Evolutionary conservation across 2,329 filamentous ascomycete genomes (phyloP).

Genomic region (Trichophyton verrucosum): DNA sequence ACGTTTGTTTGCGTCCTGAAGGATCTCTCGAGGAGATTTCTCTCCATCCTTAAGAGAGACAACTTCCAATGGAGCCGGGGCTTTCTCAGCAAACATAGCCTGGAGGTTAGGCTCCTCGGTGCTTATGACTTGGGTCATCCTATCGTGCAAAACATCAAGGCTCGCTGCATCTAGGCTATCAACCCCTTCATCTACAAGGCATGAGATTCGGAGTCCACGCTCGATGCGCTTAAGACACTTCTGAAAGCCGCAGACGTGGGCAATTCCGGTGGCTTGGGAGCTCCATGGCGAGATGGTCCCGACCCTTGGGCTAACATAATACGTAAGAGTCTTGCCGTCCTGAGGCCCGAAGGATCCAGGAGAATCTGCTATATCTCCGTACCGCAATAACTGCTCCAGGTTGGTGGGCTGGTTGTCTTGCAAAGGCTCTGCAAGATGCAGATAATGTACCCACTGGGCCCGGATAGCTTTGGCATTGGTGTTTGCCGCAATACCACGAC

Average conservation of each 20-base stretch:
- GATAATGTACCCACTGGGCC: slow-evolving; percentile 49
- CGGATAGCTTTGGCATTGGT: slow-evolving; percentile 34
- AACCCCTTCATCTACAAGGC: slow-evolving; percentile 47
- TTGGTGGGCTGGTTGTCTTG: slow-evolving; percentile 37
- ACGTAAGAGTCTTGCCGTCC: slow-evolving; percentile 43
- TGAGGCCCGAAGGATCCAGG: slow-evolving; percentile 32
- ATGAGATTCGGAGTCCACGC: slow-evolving; percentile 64
- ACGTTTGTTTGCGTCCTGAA: slow-evolving; percentile 71
- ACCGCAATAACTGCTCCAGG: slow-evolving; percentile 48
- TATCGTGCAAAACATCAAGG: slow-evolving; percentile 63
- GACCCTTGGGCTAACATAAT: slow-evolving; percentile 68
- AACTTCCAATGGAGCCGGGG: slow-evolving; percentile 54
- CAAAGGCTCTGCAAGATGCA: slow-evolving; percentile 44
- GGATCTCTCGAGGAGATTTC: slow-evolving; percentile 53
- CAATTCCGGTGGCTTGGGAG: slow-evolving; percentile 87
- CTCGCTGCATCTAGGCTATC: slow-evolving; percentile 46
- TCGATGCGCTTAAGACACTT: slow-evolving; percentile 66
- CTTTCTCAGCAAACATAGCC: slow-evolving; percentile 64
- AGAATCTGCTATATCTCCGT: slow-evolving; percentile 45
- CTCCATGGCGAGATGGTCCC: slow-evolving; percentile 90
- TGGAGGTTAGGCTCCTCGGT: slow-evolving; percentile 55
- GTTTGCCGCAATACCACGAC: slow-evolving; percentile 30
- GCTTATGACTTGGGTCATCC: slow-evolving; percentile 83
- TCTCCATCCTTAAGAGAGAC: slow-evolving; percentile 60
- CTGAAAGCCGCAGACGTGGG: slow-evolving; percentile 75